These are phyloP conservation scores for Ophiostoma perfectum DNA, from an alignment of 2,329 filamentous ascomycete species.

Conservation along the genomic window DNA sequence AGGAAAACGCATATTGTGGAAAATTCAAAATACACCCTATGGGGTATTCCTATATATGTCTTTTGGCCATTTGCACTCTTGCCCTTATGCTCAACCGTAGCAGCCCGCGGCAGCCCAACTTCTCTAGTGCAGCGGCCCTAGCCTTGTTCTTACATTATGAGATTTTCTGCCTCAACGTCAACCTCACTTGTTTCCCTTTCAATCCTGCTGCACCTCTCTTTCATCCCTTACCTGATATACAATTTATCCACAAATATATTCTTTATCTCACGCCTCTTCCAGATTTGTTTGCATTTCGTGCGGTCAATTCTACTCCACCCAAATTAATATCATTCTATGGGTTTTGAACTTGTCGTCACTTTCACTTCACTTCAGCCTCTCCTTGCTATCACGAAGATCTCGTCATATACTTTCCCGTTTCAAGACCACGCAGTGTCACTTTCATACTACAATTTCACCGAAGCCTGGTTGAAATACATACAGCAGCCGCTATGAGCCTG, in stretches of 20 bases:
- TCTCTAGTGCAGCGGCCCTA: background rate
- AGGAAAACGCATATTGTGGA: no score
- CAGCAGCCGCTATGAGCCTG: slow-evolving; percentile 11
- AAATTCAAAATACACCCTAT: no score
- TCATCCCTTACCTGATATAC: background rate
- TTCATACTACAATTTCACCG: no score
- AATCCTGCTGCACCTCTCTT: no score
- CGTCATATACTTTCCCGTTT: no score
- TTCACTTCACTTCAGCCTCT: background rate
- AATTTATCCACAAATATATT: background rate
- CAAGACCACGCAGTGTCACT: no score
- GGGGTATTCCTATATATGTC: no score
- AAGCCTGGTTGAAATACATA: background rate
- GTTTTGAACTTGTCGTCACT: background rate
- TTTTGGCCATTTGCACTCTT: no score
- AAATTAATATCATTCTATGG: no score
- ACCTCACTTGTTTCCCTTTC: background rate
- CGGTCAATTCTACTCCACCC: background rate
- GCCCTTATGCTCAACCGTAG: no score
- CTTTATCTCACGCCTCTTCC: background rate
- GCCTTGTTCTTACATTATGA: background rate
- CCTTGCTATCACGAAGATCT: background rate
- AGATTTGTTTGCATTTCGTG: background rate
- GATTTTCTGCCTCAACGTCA: background rate
- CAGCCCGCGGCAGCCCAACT: background rate